phyloP scores from a whole-genome alignment of 345 rosid genomes.

The Eucalyptus viminalis region DNA sequence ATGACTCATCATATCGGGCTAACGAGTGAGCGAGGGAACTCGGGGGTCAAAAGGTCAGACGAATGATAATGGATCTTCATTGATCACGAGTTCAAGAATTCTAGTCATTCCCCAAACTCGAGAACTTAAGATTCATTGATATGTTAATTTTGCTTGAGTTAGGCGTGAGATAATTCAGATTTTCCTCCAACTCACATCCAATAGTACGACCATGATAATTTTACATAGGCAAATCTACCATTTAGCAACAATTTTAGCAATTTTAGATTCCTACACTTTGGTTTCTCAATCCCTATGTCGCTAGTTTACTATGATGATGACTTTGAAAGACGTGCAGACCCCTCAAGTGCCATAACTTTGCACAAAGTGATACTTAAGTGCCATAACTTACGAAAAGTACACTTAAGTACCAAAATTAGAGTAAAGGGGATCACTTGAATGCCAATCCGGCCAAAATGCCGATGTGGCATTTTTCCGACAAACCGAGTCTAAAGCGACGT shows the following conservation, averaged over 20 bases:
- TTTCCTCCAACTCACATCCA: background rate
- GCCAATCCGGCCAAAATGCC: too few relatives aligned
- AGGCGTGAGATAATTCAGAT: background rate
- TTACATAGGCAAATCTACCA: background rate
- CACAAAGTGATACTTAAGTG: too few relatives aligned
- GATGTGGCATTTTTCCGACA: too few relatives aligned
- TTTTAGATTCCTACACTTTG: background rate
- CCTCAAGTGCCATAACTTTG: too few relatives aligned
- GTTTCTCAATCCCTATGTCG: background rate
- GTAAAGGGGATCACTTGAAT: fast-evolving
- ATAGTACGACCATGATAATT: background rate
- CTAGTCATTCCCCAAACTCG: background rate
- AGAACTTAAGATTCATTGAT: background rate
- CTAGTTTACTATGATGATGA: background rate
- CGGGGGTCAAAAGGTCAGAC: background rate
- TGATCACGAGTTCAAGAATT: background rate
- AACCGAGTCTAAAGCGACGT: too few relatives aligned
- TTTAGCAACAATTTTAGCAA: background rate
- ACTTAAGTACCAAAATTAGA: too few relatives aligned
- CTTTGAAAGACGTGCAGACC: too few relatives aligned
- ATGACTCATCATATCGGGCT: fast-evolving
- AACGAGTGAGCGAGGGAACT: too few relatives aligned
- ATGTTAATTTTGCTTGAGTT: background rate
- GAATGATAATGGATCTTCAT: background rate
- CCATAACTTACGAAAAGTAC: too few relatives aligned